Percentiles rank a stretch among this genome's conserved stretches.
Evolutionary conservation across 2,329 filamentous ascomycete species (phyloP).

Genomic region (Ophiostoma sp.): DNA sequence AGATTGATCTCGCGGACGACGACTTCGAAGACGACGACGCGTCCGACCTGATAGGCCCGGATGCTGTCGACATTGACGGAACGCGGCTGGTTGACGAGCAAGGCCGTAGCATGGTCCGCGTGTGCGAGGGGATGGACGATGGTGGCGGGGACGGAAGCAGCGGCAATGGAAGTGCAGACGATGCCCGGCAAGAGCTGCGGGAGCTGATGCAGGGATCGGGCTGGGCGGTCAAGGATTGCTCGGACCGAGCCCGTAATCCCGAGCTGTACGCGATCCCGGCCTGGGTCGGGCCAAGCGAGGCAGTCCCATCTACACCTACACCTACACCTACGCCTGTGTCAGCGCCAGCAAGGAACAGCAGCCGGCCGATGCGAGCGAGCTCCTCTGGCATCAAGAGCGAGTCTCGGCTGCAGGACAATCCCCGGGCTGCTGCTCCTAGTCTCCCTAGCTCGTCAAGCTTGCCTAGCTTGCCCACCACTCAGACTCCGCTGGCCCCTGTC

Average conservation of each 20-base stretch:
- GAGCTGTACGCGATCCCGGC: conserved; percentile 14
- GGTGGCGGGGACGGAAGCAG: conserved; percentile 42
- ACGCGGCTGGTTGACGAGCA: conserved; percentile 57
- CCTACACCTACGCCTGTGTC: neutral
- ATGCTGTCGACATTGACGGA: conserved; percentile 61
- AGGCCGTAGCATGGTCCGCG: conserved; percentile 63
- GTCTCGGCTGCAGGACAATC: neutral
- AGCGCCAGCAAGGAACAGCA: neutral
- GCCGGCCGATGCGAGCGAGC: neutral
- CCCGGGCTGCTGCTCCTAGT: neutral
- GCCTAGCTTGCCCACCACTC: no score
- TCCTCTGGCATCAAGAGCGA: neutral
- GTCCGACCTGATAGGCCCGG: conserved; percentile 42
- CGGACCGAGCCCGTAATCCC: neutral
- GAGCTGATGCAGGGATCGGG: conserved; percentile 52
- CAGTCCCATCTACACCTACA: neutral
- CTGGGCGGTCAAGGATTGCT: neutral
- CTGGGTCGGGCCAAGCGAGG: neutral
- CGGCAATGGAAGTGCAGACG: neutral
- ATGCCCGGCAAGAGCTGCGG: conserved; percentile 50
- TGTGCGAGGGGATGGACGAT: conserved; percentile 61
- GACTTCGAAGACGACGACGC: conserved; percentile 49
- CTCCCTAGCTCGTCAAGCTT: no score
- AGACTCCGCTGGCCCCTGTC: neutral
- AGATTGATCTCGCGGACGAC: conserved; percentile 35